Base-by-base conservation (phyloP, 1,284 basidiomycete species). In the Pterulicium gracile region DNA sequence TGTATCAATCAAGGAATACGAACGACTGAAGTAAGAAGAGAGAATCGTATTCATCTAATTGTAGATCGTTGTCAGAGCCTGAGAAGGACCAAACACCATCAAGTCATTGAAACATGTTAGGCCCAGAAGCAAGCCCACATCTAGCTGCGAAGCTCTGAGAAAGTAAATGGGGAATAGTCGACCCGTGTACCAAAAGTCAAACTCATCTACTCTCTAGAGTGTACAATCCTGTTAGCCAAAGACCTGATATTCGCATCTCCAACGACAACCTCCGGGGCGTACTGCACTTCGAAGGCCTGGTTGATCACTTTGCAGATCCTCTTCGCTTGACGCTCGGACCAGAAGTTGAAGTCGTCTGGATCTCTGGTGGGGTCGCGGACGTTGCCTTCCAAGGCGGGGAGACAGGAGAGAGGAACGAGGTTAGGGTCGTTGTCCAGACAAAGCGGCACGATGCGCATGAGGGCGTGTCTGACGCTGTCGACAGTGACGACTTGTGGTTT, bases 301-400 rank as follows among this genome's bases (percentile, higher is more conserved):
- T 84, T 69, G 52, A 95, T 81, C 17, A 79, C 82, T 17, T 68
- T 64, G 35, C 84, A 84, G 55, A 98, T 97, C 42, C 88, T 77
- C 61, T 81, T 81, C 20, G 94, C 95, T 62, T 98, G 94, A 35
- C 70, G 68, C 53, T 87, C 81, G 2, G 85, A 84, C 90, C 93
- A 97, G 66, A 98, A 91, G 39, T 79, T 78, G 62, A 98, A 98
- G 64, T 98, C 93, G 58, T 98, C 93, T 0, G 79, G 77, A 58
- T 95, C 88, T 42, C 70, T 73, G 36, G 65, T 62, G 24, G 71
- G 68, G n/a, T 58, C 57, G 15, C 63, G 63, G 13, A 55, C 51
- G 2, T 53, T 54, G 32, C 46, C 36, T 39, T 35, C 32, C 19
- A 39, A 40, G 34, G 43, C 13, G 24, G 24, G 27, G 18, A 41